phyloP scores from a whole-genome alignment of 202 grass and related monocot genomes.

The Digitaria exilis region DNA sequence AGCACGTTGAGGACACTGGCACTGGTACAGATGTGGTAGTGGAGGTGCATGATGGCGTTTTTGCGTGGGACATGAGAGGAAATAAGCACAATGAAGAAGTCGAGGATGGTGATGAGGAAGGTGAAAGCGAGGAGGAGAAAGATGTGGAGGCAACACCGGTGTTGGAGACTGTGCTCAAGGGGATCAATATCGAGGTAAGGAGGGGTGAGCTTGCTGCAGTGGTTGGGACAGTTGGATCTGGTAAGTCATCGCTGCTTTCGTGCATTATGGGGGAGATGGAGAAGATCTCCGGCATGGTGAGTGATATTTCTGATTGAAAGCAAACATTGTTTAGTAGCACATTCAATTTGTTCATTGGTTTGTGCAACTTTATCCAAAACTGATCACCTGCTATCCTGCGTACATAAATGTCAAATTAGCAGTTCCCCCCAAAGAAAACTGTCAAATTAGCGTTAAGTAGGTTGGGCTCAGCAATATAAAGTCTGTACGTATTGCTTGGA shows the following conservation, averaged over 20 bases:
- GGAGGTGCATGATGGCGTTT: conserved; percentile 42
- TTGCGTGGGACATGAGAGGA: conserved; percentile 59
- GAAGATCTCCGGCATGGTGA: conserved; percentile 61
- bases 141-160: conserved; percentile 13
- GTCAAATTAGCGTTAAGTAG: background rate
- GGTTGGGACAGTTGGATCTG: conserved; percentile 65
- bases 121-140: conserved; percentile 29
- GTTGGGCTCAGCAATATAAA: background rate
- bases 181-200: conserved; percentile 45
- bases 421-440: background rate
- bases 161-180: conserved; percentile 52
- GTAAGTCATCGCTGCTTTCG: conserved; percentile 75
- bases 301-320: conserved; percentile 21
- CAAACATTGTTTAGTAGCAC: background rate
- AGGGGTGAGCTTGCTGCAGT: conserved; percentile 54
- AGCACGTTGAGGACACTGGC: background rate
- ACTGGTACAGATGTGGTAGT: conserved; percentile 1
- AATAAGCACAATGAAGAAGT: conserved; percentile 30
- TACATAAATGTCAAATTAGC: no score
- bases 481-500: background rate
- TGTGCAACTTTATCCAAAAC: background rate
- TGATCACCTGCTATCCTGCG: background rate
- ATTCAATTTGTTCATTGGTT: conserved; percentile 14
- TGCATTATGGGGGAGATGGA: conserved; percentile 75
- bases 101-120: background rate